Conservation (phyloP, 805 yeast species). For the Wickerhamomyces hampshirensis region DNA sequence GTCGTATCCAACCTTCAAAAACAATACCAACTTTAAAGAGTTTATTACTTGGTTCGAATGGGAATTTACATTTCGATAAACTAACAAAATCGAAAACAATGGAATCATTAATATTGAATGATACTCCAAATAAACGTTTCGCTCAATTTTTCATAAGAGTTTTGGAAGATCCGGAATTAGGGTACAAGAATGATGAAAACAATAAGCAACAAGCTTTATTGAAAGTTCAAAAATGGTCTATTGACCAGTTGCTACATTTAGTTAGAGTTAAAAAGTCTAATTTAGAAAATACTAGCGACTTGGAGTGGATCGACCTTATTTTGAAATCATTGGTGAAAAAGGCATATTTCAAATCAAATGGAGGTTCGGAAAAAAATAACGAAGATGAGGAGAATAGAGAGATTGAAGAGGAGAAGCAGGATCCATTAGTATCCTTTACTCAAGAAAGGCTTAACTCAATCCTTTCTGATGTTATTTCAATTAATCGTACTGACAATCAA, state of each 20-base stretch:
- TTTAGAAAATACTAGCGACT: constrained; percentile 18
- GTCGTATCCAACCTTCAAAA: constrained; percentile 32
- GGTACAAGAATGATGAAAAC: neutral
- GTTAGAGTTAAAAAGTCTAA: constrained; percentile 38
- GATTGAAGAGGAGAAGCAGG: constrained; percentile 10
- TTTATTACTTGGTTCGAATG: constrained; percentile 40
- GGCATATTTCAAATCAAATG: constrained; percentile 27
- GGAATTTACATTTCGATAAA: constrained; percentile 69
- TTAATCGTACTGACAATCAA: constrained; percentile 36
- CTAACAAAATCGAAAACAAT: constrained; percentile 69
- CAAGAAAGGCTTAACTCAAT: constrained; percentile 66
- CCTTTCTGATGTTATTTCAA: constrained; percentile 50
- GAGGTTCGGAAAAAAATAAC: constrained; percentile 4
- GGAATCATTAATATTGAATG: constrained; percentile 24
- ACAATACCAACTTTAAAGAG: constrained; percentile 28
- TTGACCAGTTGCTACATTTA: constrained; percentile 55
- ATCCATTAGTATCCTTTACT: constrained; percentile 37
- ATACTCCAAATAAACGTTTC: constrained; percentile 10
- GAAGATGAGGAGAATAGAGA: constrained; percentile 1
- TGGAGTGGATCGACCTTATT: constrained; percentile 27
- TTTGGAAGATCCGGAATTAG: constrained; percentile 9
- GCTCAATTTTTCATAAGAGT: constrained; percentile 17
- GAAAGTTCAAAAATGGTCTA: constrained; percentile 41
- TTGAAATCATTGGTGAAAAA: constrained; percentile 26
- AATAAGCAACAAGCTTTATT: constrained; percentile 11